Percentiles rank a stretch among this genome's conserved stretches.
phyloP scores from a whole-genome alignment of 768 basidiomycete genomes.

The Mycena vulgaris region DNA sequence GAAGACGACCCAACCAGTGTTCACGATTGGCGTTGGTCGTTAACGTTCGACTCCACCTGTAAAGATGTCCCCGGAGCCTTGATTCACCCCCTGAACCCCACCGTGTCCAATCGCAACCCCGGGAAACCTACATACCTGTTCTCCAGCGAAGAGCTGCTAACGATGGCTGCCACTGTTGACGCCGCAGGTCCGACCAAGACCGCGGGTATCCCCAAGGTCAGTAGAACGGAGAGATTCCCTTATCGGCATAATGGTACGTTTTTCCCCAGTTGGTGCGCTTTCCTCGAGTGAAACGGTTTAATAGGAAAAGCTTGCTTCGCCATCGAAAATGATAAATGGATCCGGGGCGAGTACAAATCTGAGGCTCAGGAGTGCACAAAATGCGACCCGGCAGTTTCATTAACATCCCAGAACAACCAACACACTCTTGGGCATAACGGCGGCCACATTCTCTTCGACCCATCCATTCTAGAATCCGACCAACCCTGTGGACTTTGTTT shows the following conservation, averaged over 20 bases:
- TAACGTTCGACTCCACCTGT: neutral
- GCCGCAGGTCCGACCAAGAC: neutral
- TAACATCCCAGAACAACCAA: slow-evolving; percentile 14
- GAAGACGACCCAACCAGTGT: neutral
- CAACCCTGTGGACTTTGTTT: slow-evolving; percentile 44
- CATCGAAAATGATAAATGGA: neutral
- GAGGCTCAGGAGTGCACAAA: slow-evolving; percentile 5
- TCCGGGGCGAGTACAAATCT: neutral
- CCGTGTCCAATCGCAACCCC: neutral
- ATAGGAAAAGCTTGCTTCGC: slow-evolving; percentile 21
- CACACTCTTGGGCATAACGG: slow-evolving; percentile 40
- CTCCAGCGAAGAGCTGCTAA: neutral
- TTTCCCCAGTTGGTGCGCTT: no score
- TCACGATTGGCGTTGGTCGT: slow-evolving; percentile 18
- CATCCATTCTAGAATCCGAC: neutral
- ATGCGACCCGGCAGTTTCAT: neutral
- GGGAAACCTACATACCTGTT: slow-evolving; percentile 13
- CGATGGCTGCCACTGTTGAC: neutral
- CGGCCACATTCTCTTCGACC: slow-evolving; percentile 40
- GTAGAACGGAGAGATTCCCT: neutral
- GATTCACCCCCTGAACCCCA: slow-evolving; percentile 6
- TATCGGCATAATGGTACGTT: slow-evolving; percentile 1
- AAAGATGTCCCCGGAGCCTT: neutral
- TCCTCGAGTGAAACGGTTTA: neutral
- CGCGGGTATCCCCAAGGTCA: neutral